Conservation (phyloP, 495 filamentous ascomycete genomes). For the Staphylotrichum tortipilum region DNA sequence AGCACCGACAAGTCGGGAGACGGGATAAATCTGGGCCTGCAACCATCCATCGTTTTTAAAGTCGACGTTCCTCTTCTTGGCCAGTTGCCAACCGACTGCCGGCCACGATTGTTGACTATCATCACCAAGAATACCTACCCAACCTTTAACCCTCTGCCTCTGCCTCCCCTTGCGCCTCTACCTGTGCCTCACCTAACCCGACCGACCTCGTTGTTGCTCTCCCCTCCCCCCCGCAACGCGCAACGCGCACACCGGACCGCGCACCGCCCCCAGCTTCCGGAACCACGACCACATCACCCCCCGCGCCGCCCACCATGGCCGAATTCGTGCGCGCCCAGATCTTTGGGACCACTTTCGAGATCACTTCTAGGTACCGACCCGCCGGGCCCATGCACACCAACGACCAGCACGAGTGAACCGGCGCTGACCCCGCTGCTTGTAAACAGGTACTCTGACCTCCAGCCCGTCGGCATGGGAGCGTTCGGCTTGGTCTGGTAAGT, state of each 20-base stretch:
- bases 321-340: slow-evolving; percentile 99
- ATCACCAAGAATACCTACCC: background rate
- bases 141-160: no score
- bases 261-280: slow-evolving; percentile 2
- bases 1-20: no score
- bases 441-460: slow-evolving; percentile 92
- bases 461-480: slow-evolving; percentile 97
- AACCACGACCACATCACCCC: background rate
- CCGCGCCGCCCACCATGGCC: slow-evolving; percentile 54
- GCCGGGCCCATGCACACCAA: no score
- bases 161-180: no score
- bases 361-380: slow-evolving; percentile 95
- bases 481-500: slow-evolving; percentile 93
- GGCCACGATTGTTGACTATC: no score
- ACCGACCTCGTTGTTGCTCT: no score
- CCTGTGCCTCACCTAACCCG: background rate
- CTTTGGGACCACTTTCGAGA: slow-evolving; percentile 98
- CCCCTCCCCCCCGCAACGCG: slow-evolving; percentile 2
- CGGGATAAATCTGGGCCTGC: no score
- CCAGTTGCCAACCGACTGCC: no score
- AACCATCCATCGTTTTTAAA: no score
- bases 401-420: no score
- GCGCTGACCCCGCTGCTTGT: slow-evolving; percentile 16
- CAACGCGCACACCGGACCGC: no score
- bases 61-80: no score